Base-by-base conservation (phyloP, 495 filamentous ascomycete species). In the Hapsidospora chrysogenum region DNA sequence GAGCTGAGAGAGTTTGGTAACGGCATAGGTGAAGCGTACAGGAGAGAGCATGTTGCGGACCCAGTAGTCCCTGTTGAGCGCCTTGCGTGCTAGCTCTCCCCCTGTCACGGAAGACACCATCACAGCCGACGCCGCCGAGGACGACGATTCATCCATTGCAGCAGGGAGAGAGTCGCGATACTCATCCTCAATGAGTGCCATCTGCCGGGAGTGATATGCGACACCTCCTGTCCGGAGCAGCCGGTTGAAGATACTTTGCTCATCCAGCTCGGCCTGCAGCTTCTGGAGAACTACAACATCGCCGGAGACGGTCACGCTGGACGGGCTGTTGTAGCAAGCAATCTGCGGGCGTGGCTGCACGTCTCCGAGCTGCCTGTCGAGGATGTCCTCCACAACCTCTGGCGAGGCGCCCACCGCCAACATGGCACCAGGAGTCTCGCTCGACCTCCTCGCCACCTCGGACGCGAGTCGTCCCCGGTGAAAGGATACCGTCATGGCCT, bases 171-270 rank as follows among this genome's bases (percentile, higher is more conserved):
- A 11, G 2, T 38, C 17, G 10, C 23, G 18, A 30, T 57, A 57
- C 9, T 42, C 42, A 5, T 49, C 40, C 9, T 47, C 45, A 11
- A 54, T 40, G 4, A 44, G 27, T 7, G 45, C 19, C 58, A 75
- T 73, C 29, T 72, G 62, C 31, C 58, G 52, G 0, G 69, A 73
- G 42, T 76, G 72, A 39, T 68, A 76, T 0, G 68, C 70, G 17
- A 54, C 46, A 8, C 59, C 51, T 13, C 44, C 42, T 3, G 72
- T 66, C 3, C 45, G 41, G 0, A 75, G 35, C 10, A 37, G 41
- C 21, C 51, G 35, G 13, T 41, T 47, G 31, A 59, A 57, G 3
- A 47, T 35, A 4, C 39, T 30, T 17, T 49, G 39, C n/a, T 39
- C 9, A 9, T 47, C 33, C 1, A 58, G 26, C 25, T 41, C 36